phyloP scores from a whole-genome alignment of 495 filamentous ascomycete species.

The Lasiosphaeria miniovina region DNA sequence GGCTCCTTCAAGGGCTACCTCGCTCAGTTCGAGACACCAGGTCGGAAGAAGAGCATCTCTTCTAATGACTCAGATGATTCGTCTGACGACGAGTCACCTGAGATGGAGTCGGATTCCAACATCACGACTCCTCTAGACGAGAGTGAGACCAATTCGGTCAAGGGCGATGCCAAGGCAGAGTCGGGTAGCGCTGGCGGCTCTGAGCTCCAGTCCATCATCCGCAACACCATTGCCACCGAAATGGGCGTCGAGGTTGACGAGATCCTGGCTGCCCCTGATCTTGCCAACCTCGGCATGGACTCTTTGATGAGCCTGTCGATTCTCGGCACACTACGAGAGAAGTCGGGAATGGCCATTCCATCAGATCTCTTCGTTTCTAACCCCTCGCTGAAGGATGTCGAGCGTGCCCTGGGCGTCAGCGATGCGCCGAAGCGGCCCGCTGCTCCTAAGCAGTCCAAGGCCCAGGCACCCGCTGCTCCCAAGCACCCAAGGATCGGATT shows the following conservation, averaged over 20 bases:
- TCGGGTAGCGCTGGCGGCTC: slow-evolving; percentile 27
- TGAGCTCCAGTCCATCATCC: slow-evolving; percentile 52
- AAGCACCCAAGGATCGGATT: slow-evolving; percentile 33
- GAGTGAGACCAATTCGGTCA: slow-evolving; percentile 41
- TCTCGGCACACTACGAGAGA: slow-evolving; percentile 56
- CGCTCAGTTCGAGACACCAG: slow-evolving; percentile 42
- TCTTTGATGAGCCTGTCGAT: slow-evolving; percentile 59
- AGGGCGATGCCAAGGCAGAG: slow-evolving; percentile 29
- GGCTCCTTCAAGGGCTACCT: slow-evolving; percentile 60
- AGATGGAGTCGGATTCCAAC: slow-evolving; percentile 44
- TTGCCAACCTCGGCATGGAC: slow-evolving; percentile 58
- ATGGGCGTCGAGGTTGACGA: slow-evolving; percentile 66
- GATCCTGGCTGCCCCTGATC: slow-evolving; percentile 49
- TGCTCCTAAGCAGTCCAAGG: slow-evolving; percentile 35
- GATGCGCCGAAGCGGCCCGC: slow-evolving; percentile 37
- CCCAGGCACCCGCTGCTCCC: slow-evolving; percentile 18
- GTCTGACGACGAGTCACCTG: slow-evolving; percentile 41
- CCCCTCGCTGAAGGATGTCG: slow-evolving; percentile 47
- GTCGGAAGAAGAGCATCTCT: slow-evolving; percentile 26
- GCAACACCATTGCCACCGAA: slow-evolving; percentile 62
- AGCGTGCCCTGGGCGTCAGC: slow-evolving; percentile 43
- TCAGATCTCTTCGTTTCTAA: slow-evolving; percentile 47
- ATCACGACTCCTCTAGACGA: slow-evolving; percentile 47
- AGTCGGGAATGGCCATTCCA: slow-evolving; percentile 47
- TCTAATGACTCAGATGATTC: slow-evolving; percentile 32